phyloP scores from a whole-genome alignment of 139 green algal species.

The Chlorella vulgaris region DNA sequence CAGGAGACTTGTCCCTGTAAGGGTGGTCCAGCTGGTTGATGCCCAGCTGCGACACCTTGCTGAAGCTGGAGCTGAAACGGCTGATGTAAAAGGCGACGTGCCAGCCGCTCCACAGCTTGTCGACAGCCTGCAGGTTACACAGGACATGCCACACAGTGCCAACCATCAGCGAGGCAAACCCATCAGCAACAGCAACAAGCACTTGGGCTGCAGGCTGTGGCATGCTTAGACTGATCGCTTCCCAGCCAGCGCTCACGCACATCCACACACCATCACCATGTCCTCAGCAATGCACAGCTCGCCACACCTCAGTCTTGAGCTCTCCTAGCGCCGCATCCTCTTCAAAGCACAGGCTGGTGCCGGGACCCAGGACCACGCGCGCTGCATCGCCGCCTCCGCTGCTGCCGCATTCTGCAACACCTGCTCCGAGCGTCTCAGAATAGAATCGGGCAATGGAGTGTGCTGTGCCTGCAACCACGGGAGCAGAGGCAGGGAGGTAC shows the following conservation, averaged over 20 bases:
- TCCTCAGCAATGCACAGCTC: neutral
- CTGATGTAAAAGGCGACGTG: constrained; percentile 23
- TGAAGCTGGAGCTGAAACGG: neutral
- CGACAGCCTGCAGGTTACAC: constrained; percentile 6
- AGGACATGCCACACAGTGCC: neutral
- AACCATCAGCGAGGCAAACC: neutral
- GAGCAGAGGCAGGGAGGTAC: neutral
- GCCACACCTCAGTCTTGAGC: neutral
- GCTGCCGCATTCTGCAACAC: neutral
- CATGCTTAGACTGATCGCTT: no score
- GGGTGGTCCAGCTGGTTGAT: constrained; percentile 28
- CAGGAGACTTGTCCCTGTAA: constrained; percentile 56
- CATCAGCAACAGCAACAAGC: neutral
- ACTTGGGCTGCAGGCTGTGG: no score
- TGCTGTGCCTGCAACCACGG: neutral
- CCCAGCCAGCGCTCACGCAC: neutral
- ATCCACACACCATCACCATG: neutral
- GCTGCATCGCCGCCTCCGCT: neutral
- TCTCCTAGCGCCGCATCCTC: constrained; percentile 1
- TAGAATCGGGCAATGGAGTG: constrained; percentile 19
- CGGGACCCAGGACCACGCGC: neutral
- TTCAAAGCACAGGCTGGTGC: neutral
- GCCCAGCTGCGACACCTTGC: neutral
- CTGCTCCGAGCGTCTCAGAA: neutral
- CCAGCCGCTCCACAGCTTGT: constrained; percentile 20